These are phyloP conservation scores for Albugo candida DNA, from an alignment of 352 stramenopile species.

Conservation along the genomic window DNA sequence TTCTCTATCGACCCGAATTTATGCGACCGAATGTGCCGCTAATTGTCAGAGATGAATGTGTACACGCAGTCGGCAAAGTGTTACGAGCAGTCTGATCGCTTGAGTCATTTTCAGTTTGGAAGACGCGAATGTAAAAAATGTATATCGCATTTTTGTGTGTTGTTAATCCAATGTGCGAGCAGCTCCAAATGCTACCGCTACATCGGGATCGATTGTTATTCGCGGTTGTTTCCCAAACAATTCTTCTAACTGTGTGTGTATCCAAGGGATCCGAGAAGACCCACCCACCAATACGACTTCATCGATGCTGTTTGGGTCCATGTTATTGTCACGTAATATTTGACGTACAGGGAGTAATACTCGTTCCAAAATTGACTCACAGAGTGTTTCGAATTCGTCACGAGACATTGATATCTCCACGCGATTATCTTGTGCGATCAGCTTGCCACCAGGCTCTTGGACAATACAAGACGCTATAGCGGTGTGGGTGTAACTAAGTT, in stretches of 20 bases:
- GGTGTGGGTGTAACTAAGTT: conserved; percentile 13
- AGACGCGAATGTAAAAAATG: background rate
- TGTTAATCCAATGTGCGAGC: conserved; percentile 30
- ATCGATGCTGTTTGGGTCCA: conserved; percentile 27
- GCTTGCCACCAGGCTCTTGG: background rate
- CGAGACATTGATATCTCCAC: conserved; percentile 18
- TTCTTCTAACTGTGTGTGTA: conserved; percentile 18
- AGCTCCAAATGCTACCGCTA: conserved; percentile 42
- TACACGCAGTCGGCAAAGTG: conserved; percentile 48
- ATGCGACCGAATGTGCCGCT: conserved; percentile 54
- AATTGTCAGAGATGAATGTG: conserved; percentile 40
- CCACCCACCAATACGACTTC: conserved; percentile 36
- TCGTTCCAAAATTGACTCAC: conserved; percentile 21
- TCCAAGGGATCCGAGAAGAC: conserved; percentile 36
- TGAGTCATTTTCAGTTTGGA: no score
- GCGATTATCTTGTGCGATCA: background rate
- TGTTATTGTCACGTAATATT: conserved; percentile 35
- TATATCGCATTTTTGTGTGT: background rate
- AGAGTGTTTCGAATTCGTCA: conserved; percentile 25
- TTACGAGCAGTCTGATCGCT: conserved; percentile 19
- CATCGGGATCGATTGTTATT: conserved; percentile 38
- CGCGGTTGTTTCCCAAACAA: conserved; percentile 29
- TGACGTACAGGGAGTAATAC: conserved; percentile 29
- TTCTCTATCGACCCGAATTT: conserved; percentile 77
- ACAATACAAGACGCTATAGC: conserved; percentile 19